Percentiles rank a stretch among this genome's conserved stretches.
Conservation (phyloP, 345 rosid species). For the Laguncularia racemosa region DNA sequence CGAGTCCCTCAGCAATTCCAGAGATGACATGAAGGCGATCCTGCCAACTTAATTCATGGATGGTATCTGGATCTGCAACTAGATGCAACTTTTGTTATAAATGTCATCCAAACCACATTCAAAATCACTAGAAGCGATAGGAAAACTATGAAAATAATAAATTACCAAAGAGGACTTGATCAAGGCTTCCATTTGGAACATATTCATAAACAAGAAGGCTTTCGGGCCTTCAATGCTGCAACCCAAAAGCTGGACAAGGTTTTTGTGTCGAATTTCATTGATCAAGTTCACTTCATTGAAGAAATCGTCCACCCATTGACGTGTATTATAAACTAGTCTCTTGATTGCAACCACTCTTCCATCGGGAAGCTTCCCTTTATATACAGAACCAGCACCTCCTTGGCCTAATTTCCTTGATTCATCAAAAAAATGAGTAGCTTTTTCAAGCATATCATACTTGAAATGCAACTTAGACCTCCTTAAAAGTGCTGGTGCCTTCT, state of each 20-base stretch:
- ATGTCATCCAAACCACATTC: not conserved
- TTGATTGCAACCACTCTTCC: constrained; percentile 18
- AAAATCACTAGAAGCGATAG: not conserved
- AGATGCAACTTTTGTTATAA: not conserved
- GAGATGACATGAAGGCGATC: constrained; percentile 8
- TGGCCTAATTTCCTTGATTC: constrained; percentile 13
- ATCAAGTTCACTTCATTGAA: constrained; percentile 21
- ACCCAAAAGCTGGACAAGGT: constrained; percentile 17
- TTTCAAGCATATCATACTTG: constrained; percentile 15
- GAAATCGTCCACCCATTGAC: constrained; percentile 23
- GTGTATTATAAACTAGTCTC: constrained; percentile 14
- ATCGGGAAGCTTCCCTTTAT: constrained; percentile 11
- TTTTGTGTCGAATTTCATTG: constrained; percentile 20
- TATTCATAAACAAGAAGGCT: constrained; percentile 21
- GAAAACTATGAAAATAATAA: not conserved
- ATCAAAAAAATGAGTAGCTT: constrained; percentile 13
- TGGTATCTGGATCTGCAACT: not conserved
- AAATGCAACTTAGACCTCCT: constrained; percentile 10
- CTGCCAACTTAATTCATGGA: constrained; percentile 8
- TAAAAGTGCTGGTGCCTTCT: not conserved
- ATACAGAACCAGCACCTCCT: constrained; percentile 22
- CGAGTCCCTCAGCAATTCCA: constrained; percentile 19
- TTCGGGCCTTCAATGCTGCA: constrained; percentile 22
- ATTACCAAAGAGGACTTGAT: constrained; percentile 12
- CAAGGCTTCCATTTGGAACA: constrained; percentile 17